Conservation (phyloP, 805 yeast genomes). For the Kregervanrija delftensis region DNA sequence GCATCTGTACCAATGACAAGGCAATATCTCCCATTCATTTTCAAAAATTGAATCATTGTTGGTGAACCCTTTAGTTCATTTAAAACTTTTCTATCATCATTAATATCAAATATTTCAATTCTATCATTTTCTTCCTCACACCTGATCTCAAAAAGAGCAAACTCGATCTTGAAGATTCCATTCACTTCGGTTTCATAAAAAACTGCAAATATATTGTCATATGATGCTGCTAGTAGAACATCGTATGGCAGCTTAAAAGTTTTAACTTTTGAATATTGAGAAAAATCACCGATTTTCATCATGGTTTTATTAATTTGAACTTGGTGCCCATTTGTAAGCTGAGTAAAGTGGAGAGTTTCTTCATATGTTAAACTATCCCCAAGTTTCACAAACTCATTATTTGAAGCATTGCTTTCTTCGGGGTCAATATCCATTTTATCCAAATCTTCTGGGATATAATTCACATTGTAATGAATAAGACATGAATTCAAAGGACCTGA, state of each 20-base stretch:
- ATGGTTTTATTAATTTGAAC: slow-evolving; percentile 17
- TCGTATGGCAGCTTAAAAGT: slow-evolving; percentile 8
- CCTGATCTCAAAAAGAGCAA: no score
- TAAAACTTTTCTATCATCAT: background rate
- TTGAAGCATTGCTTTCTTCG: no score
- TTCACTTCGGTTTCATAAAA: slow-evolving; percentile 10
- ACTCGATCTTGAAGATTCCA: no score
- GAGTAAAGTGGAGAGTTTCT: slow-evolving; percentile 11
- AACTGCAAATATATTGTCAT: slow-evolving; percentile 9
- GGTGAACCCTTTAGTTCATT: slow-evolving; percentile 9
- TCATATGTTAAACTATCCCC: slow-evolving; percentile 8
- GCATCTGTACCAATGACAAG: slow-evolving; percentile 13
- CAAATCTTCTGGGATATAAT: background rate
- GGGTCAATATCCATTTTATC: no score
- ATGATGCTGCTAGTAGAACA: slow-evolving; percentile 13
- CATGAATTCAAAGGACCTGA: slow-evolving; percentile 11
- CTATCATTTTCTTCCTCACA: slow-evolving; percentile 1
- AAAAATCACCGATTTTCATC: slow-evolving; percentile 18
- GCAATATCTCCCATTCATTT: background rate
- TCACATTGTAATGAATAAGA: slow-evolving; percentile 6
- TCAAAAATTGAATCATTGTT: slow-evolving; percentile 9
- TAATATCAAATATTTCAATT: slow-evolving; percentile 12
- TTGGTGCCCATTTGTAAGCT: slow-evolving; percentile 6
- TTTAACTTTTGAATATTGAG: slow-evolving; percentile 2
- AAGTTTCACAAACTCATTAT: background rate